These are phyloP conservation scores for Melampsora americana DNA, from an alignment of 1,284 basidiomycete species.

Conservation along the genomic window DNA sequence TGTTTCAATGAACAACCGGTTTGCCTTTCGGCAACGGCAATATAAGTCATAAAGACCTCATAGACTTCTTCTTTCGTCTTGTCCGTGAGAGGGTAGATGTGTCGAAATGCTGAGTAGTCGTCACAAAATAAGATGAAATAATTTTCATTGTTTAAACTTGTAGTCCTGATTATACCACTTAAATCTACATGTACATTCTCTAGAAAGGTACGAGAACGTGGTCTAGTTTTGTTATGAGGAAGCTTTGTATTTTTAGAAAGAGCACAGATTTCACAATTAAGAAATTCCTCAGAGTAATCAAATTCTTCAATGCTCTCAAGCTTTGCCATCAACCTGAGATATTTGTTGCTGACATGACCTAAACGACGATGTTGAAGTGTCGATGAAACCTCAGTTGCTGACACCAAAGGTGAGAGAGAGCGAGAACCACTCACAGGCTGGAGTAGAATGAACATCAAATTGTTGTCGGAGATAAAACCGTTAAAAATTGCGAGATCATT, in stretches of 20 bases:
- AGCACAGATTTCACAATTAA: too few species aligned
- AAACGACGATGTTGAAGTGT: not conserved
- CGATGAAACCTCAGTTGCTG: not conserved
- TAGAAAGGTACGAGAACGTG: not conserved
- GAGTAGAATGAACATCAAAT: too few species aligned
- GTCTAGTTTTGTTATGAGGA: not conserved
- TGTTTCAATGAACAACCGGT: not conserved
- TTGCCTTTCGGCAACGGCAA: not conserved
- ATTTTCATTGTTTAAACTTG: too few species aligned
- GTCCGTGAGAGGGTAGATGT: too few species aligned
- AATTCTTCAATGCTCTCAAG: not conserved
- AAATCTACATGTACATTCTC: not conserved
- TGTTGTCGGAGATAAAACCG: not conserved
- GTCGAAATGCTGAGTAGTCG: too few species aligned
- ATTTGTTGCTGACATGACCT: not conserved
- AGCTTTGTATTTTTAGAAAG: not conserved
- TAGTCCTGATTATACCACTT: too few species aligned
- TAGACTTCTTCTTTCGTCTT: too few species aligned
- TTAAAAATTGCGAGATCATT: not conserved
- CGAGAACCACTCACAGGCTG: not conserved
- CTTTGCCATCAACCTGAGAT: not conserved
- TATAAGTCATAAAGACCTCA: too few species aligned
- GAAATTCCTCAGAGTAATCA: not conserved
- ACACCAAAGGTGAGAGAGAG: not conserved
- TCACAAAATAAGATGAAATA: too few species aligned